Percentiles rank a stretch among this genome's conserved stretches.
Evolutionary conservation across 345 rosid species (phyloP).

Genomic region (Erucastrum elatum): DNA sequence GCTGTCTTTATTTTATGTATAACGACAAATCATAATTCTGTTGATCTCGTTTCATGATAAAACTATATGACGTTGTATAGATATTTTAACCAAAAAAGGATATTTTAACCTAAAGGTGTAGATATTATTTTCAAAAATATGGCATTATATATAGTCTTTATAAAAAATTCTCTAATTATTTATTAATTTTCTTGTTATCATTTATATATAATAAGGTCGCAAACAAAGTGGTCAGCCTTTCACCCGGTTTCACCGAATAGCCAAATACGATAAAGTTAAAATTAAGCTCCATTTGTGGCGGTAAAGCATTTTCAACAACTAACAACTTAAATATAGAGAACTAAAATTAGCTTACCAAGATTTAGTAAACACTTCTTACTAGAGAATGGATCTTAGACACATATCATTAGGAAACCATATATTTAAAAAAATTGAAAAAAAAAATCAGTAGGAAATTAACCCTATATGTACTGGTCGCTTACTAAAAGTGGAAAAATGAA

Average conservation of each 20-base stretch:
- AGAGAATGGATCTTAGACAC: neutral
- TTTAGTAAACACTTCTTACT: neutral
- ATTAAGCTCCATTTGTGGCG: neutral
- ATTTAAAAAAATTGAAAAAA: too few relatives aligned
- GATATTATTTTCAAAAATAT: neutral
- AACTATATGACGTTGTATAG: neutral
- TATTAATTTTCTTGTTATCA: neutral
- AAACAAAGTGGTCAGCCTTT: too few relatives aligned
- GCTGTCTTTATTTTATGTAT: neutral
- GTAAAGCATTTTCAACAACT: neutral
- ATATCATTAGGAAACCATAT: neutral
- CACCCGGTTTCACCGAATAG: too few relatives aligned
- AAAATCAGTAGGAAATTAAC: too few relatives aligned
- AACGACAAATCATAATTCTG: neutral
- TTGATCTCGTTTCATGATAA: neutral
- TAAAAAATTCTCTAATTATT: neutral
- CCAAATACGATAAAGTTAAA: neutral
- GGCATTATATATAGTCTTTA: neutral
- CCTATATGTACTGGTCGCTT: neutral
- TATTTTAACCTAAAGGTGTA: neutral
- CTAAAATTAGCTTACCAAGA: neutral
- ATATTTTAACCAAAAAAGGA: neutral
- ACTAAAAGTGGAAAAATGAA: neutral
- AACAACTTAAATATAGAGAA: neutral
- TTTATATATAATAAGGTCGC: neutral